Evolutionary conservation across 1,284 basidiomycete species (phyloP).

Genomic region (Trametes versicolor): DNA sequence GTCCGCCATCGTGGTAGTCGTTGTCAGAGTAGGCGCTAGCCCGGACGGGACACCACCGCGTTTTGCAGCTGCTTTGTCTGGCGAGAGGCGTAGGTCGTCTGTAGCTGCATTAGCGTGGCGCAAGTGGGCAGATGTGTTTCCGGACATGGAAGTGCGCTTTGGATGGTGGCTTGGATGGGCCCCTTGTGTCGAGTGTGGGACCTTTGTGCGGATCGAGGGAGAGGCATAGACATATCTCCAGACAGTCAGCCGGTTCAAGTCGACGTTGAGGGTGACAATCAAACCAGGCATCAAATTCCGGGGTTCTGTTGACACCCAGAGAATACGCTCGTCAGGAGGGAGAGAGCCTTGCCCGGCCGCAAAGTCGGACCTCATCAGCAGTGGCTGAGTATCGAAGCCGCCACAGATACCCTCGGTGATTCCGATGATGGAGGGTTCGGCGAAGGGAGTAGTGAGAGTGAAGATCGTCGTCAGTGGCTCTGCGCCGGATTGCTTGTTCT

Average conservation of each 20-base stretch:
- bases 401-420: constrained; percentile 65
- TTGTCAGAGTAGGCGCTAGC: constrained; percentile 50
- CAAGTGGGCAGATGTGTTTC: constrained; percentile 35
- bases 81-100: constrained; percentile 31
- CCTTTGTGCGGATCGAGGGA: constrained; percentile 50
- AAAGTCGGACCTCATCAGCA: constrained; percentile 62
- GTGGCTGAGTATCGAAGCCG: constrained; percentile 50
- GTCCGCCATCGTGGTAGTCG: constrained; percentile 61
- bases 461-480: constrained; percentile 80
- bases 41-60: constrained; percentile 37
- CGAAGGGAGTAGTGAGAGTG: constrained; percentile 77
- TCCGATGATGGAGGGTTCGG: constrained; percentile 79
- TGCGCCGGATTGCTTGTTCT: constrained; percentile 69
- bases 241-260: constrained; percentile 61
- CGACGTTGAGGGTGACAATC: constrained; percentile 64
- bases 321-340: constrained; percentile 67
- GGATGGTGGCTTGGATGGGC: constrained; percentile 22
- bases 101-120: constrained; percentile 31
- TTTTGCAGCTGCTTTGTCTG: constrained; percentile 34
- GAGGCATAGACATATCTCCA: constrained; percentile 77
- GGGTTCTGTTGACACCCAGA: constrained; percentile 64
- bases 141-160: constrained; percentile 38
- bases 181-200: constrained; percentile 16
- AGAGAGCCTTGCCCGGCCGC: constrained; percentile 57
- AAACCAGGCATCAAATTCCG: constrained; percentile 58